Conservation (phyloP, 805 yeast genomes). For the Teunomyces atbi region DNA sequence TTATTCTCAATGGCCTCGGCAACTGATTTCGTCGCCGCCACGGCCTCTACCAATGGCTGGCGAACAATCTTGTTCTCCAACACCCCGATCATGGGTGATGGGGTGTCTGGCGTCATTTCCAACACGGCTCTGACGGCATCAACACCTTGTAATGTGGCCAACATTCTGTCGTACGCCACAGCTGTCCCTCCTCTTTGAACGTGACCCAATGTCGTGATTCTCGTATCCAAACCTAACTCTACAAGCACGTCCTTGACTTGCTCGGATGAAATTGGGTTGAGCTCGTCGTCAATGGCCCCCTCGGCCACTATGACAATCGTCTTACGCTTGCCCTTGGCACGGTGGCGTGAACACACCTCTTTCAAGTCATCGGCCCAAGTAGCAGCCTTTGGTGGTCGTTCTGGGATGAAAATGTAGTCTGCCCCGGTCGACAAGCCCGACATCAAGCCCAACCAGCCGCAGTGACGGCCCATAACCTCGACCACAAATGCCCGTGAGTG, state of each 20-base stretch:
- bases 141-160: conserved; percentile 79
- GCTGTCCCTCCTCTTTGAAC: conserved; percentile 86
- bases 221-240: conserved; percentile 68
- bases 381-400: conserved; percentile 62
- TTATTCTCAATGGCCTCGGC: conserved; percentile 65
- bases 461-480: conserved; percentile 88
- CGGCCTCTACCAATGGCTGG: conserved; percentile 71
- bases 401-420: conserved; percentile 78
- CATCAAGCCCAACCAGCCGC: conserved; percentile 85
- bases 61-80: conserved; percentile 69
- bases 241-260: conserved; percentile 67
- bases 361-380: conserved; percentile 71
- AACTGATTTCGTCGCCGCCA: conserved; percentile 64
- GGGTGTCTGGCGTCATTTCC: conserved; percentile 65
- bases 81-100: conserved; percentile 76
- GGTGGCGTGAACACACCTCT: conserved; percentile 60
- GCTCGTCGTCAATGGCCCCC: conserved; percentile 72
- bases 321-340: conserved; percentile 71
- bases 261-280: conserved; percentile 63
- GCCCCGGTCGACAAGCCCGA: conserved; percentile 81
- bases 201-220: conserved; percentile 76
- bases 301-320: conserved; percentile 81
- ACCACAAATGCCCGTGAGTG: conserved; percentile 82
- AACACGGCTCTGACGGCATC: conserved; percentile 77
- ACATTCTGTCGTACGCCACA: conserved; percentile 66